These are phyloP conservation scores for Diaporthe humulicola DNA, from an alignment of 2,329 filamentous ascomycete species.

Conservation along the genomic window DNA sequence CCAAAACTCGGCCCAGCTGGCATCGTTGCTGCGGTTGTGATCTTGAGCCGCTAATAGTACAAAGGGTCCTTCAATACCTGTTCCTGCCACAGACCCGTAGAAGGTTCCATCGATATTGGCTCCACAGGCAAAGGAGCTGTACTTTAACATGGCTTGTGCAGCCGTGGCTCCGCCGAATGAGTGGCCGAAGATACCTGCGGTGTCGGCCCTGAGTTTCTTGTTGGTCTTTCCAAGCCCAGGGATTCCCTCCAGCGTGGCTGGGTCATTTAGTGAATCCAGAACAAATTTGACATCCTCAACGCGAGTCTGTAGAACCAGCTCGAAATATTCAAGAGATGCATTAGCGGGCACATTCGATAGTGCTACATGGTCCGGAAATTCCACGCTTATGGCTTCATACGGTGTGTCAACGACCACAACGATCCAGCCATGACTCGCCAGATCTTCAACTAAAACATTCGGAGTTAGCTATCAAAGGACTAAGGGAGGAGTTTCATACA, in stretches of 20 bases:
- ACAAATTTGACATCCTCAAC: conserved; percentile 17
- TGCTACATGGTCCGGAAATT: not conserved
- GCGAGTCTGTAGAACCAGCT: not conserved
- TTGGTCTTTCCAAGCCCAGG: not conserved
- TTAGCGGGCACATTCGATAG: not conserved
- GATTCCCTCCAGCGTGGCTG: not conserved
- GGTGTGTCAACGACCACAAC: conserved; percentile 3
- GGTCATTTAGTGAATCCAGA: not conserved
- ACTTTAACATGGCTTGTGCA: conserved; percentile 5
- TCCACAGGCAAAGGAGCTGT: not conserved
- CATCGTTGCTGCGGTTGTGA: not conserved
- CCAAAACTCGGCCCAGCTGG: not conserved
- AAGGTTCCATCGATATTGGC: not conserved
- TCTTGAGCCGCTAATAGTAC: not conserved
- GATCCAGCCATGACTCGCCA: conserved; percentile 11
- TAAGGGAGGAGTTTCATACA: no score
- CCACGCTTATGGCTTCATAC: not conserved
- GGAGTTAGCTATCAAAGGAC: no score
- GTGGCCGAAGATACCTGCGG: conserved; percentile 4
- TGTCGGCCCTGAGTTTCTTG: not conserved
- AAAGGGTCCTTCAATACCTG: not conserved
- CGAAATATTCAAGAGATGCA: not conserved
- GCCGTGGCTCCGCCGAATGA: conserved; percentile 10
- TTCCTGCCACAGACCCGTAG: not conserved
- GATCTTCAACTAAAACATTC: no score